A percentile compares a stretch with the other conserved stretches of the same genome.
Evolutionary conservation across 441 rosid genomes (phyloP).

Genomic region (Metrosideros polymorpha): DNA sequence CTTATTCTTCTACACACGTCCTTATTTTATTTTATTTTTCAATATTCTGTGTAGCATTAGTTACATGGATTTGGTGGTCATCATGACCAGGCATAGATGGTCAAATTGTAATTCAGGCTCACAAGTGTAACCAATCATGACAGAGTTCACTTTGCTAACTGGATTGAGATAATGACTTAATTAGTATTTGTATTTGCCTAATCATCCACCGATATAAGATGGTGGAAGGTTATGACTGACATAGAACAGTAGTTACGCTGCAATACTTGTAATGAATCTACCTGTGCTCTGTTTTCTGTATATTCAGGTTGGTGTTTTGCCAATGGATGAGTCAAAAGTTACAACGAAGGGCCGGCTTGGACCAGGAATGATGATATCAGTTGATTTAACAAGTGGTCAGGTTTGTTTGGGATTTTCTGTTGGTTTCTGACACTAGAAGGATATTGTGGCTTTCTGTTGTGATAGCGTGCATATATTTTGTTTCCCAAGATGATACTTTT

Average conservation of each 20-base stretch:
- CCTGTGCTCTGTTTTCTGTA: conserved; percentile 4
- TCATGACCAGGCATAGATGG: background rate
- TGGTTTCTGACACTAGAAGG: background rate
- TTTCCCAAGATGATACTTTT: background rate
- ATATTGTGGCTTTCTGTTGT: background rate
- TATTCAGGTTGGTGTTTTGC: conserved; percentile 90
- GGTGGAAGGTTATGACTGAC: background rate
- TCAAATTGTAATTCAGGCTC: background rate
- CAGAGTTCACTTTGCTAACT: background rate
- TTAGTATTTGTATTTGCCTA: background rate
- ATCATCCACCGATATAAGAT: background rate
- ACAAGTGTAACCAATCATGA: background rate
- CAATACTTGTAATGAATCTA: background rate
- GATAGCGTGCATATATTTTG: background rate
- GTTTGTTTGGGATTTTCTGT: conserved; percentile 36
- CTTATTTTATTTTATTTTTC: background rate
- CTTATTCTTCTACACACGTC: background rate
- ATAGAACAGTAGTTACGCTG: background rate
- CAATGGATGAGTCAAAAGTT: conserved; percentile 92
- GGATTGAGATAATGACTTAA: background rate
- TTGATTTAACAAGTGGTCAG: conserved; percentile 85
- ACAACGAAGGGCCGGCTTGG: conserved; percentile 95
- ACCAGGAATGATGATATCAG: conserved; percentile 99
- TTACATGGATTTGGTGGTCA: background rate
- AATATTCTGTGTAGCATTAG: background rate